phyloP scores from a whole-genome alignment of 176 grass and related monocot species.

The Tillandsia fasciculata region DNA sequence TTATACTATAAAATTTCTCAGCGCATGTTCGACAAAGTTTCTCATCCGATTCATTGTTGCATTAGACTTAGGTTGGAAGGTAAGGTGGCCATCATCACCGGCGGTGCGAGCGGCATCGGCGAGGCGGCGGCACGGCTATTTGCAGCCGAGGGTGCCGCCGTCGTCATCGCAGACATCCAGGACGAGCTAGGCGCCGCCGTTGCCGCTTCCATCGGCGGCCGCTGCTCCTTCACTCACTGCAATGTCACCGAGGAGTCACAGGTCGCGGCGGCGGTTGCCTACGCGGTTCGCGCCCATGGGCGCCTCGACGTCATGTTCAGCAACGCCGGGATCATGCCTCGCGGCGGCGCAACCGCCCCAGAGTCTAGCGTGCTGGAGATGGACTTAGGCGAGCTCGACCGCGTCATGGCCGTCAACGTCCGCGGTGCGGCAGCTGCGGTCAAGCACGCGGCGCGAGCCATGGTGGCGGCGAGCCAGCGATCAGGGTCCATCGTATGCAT shows the following conservation, averaged over 20 bases:
- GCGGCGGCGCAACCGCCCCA: slow-evolving; percentile 7
- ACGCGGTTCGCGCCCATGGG: slow-evolving; percentile 36
- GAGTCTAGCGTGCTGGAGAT: slow-evolving; percentile 24
- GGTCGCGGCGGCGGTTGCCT: slow-evolving; percentile 44
- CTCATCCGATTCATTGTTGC: too few species aligned
- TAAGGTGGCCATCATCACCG: slow-evolving; percentile 75
- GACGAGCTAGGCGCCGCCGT: slow-evolving; percentile 45
- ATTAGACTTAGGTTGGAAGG: slow-evolving; percentile 47
- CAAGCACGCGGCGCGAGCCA: slow-evolving; percentile 66
- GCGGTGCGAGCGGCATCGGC: slow-evolving; percentile 76
- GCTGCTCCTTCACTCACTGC: slow-evolving; percentile 53
- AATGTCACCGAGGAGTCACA: slow-evolving; percentile 63
- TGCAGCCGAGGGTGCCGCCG: slow-evolving; percentile 51
- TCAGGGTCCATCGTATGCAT: slow-evolving; percentile 67
- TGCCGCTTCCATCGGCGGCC: slow-evolving; percentile 31
- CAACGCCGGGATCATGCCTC: slow-evolving; percentile 65
- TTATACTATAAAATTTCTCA: too few species aligned
- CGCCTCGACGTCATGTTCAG: slow-evolving; percentile 72
- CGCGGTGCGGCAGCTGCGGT: slow-evolving; percentile 40
- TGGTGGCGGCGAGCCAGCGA: slow-evolving; percentile 20
- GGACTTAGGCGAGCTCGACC: slow-evolving; percentile 51
- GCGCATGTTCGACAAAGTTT: too few species aligned
- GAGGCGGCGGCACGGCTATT: slow-evolving; percentile 58
- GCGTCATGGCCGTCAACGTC: slow-evolving; percentile 77
- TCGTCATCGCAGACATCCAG: slow-evolving; percentile 74